Percentiles rank a stretch among this genome's conserved stretches.
phyloP scores from a whole-genome alignment of 2,329 filamentous ascomycete species.

The Aplosporella prunicola region DNA sequence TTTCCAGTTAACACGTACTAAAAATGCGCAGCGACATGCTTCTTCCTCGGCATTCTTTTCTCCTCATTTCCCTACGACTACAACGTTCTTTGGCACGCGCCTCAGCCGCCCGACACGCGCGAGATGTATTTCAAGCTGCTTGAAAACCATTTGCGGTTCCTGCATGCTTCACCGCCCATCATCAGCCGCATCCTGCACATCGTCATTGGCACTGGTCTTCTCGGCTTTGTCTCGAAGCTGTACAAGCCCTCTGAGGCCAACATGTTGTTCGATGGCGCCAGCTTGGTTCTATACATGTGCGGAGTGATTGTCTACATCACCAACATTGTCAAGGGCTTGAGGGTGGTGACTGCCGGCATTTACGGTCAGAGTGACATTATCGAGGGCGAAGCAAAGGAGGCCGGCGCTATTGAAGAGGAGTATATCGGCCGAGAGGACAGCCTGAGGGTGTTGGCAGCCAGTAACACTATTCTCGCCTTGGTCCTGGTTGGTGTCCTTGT shows the following conservation, averaged over 20 bases:
- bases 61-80: slow-evolving; percentile 94
- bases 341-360: slow-evolving; percentile 65
- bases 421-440: slow-evolving; percentile 78
- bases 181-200: slow-evolving; percentile 93
- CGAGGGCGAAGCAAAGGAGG: slow-evolving; percentile 23
- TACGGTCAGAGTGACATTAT: slow-evolving; percentile 42
- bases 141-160: slow-evolving; percentile 80
- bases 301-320: slow-evolving; percentile 88
- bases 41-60: slow-evolving; percentile 98
- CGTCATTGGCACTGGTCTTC: slow-evolving; percentile 75
- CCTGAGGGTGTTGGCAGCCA: slow-evolving; percentile 81
- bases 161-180: slow-evolving; percentile 83
- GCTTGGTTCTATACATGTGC: slow-evolving; percentile 65
- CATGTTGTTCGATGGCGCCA: slow-evolving; percentile 81
- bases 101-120: slow-evolving; percentile 41
- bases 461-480: slow-evolving; percentile 90
- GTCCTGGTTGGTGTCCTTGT: slow-evolving; percentile 87
- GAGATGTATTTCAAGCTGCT: slow-evolving; percentile 70
- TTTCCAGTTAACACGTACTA: slow-evolving; percentile 13
- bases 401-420: slow-evolving; percentile 38
- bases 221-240: slow-evolving; percentile 82
- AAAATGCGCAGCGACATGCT: slow-evolving; percentile 55
- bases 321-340: slow-evolving; percentile 91
- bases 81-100: slow-evolving; percentile 71
- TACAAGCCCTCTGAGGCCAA: slow-evolving; percentile 91